These are phyloP conservation scores for Heimioporus punctisporus DNA, from an alignment of 1,284 basidiomycete species.

Conservation along the genomic window DNA sequence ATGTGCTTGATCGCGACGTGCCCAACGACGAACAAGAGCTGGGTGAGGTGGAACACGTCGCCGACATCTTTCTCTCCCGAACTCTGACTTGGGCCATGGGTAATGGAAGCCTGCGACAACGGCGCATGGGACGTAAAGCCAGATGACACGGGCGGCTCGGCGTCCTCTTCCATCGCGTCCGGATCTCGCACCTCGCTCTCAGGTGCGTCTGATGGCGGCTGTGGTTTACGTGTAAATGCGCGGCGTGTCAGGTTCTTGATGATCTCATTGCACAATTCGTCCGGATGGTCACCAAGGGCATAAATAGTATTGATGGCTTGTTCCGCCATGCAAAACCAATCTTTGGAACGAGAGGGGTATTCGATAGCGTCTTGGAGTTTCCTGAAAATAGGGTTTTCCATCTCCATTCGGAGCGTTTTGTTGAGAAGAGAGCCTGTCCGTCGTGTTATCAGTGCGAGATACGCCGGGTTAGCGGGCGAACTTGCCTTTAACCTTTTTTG, in stretches of 20 bases:
- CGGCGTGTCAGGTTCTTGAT: constrained; percentile 81
- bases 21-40: constrained; percentile 93
- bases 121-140: constrained; percentile 16
- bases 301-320: constrained; percentile 98
- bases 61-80: constrained; percentile 56
- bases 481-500: constrained; percentile 95
- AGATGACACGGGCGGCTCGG: constrained; percentile 5
- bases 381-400: constrained; percentile 88
- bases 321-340: constrained; percentile 97
- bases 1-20: constrained; percentile 99
- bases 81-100: constrained; percentile 8
- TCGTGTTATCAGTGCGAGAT: neutral
- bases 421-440: constrained; percentile 81
- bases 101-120: constrained; percentile 14
- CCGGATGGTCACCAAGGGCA: constrained; percentile 93
- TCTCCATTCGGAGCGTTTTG: constrained; percentile 86
- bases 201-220: constrained; percentile 6
- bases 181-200: constrained; percentile 36
- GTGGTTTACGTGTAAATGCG: constrained; percentile 58
- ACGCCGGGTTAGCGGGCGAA: neutral
- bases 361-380: constrained; percentile 83
- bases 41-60: constrained; percentile 87
- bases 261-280: constrained; percentile 80
- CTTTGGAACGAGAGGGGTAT: constrained; percentile 78
- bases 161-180: constrained; percentile 50